Percentiles rank a stretch among this genome's conserved stretches.
phyloP scores from a whole-genome alignment of 352 stramenopile genomes.

The Phytophthora pini region DNA sequence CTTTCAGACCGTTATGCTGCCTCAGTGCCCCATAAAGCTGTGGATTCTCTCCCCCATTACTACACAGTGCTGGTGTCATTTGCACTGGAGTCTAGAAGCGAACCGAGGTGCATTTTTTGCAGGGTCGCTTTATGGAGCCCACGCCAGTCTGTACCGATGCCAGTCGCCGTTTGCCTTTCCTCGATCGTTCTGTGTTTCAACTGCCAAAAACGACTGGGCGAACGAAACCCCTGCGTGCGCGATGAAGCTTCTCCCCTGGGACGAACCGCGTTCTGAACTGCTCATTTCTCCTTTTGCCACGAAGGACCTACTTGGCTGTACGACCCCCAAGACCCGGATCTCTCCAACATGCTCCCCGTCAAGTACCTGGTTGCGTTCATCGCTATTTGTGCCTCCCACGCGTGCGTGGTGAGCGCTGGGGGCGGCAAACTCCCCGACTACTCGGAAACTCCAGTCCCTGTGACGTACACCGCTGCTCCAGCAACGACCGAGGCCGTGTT shows the following conservation, averaged over 20 bases:
- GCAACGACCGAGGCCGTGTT: too few species aligned
- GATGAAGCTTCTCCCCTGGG: background rate
- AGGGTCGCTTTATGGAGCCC: background rate
- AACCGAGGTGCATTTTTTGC: constrained; percentile 9
- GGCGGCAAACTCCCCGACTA: constrained; percentile 25
- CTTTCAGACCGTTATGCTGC: constrained; percentile 10
- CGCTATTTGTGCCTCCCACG: constrained; percentile 27
- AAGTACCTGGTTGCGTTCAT: constrained; percentile 41
- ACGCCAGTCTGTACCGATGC: background rate
- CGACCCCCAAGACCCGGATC: constrained; percentile 6
- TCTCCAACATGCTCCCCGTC: constrained; percentile 30
- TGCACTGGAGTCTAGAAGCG: background rate
- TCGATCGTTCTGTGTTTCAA: constrained; percentile 21
- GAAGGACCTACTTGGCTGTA: constrained; percentile 28
- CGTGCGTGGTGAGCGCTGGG: constrained; percentile 26
- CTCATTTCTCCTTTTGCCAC: constrained; percentile 39
- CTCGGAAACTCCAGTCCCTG: background rate
- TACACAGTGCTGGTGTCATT: background rate
- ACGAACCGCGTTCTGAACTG: background rate
- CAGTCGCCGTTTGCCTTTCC: constrained; percentile 24
- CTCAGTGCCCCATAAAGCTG: background rate
- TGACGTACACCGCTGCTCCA: constrained; percentile 2
- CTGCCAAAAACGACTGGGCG: background rate
- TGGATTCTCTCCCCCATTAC: constrained; percentile 8
- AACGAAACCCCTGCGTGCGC: constrained; percentile 17